Base-by-base conservation (phyloP, 257 asterid genomes). In the Voacanga thouarsii region DNA sequence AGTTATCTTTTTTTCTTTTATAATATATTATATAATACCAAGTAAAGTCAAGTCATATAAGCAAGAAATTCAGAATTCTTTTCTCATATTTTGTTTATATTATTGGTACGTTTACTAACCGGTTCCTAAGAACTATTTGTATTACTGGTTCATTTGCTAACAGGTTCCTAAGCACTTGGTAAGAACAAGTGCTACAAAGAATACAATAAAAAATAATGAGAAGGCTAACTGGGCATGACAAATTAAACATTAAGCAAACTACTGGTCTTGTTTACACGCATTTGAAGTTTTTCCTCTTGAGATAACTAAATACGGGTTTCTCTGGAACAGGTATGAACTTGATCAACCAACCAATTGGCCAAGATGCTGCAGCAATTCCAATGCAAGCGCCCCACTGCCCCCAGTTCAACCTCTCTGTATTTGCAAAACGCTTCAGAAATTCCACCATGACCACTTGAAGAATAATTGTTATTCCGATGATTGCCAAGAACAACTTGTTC, bases 391-490 rank as follows among this genome's bases (percentile, higher is more conserved):
- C 93, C 93, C 96, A 90, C 55, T 90, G 88, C 39, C 80, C 87
- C 89, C 87, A 89, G 72, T 77, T 82, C 86, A 90, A 30, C 87
- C 91, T 89, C 80, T 83, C 90, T 39, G 92, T 88, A 68, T 88
- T 80, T 2, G 91, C 96, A 79, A 90, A 89, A 82, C 51, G 88
- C 79, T 83, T 85, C 82, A 90, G 47, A 45, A 90, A 86, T 82
- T 90, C 96, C 80, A 89, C 96, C 96, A 89, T 89, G 68, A 89
- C 82, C 72, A 81, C 89, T 75, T 90, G 96, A 61, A 90, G 87
- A 61, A 84, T 61, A 23, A 86, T 4, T 4, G 96, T 90, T 0
- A 84, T 64, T 67, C 84, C 90, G 21, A 89, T 80, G n/a, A 90
- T 90, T 78, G 91, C 93, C 71, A 89, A 0, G 63, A 88, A 90